phyloP scores from a whole-genome alignment of 179 eudicot genomes.

The Silene vulgaris region DNA sequence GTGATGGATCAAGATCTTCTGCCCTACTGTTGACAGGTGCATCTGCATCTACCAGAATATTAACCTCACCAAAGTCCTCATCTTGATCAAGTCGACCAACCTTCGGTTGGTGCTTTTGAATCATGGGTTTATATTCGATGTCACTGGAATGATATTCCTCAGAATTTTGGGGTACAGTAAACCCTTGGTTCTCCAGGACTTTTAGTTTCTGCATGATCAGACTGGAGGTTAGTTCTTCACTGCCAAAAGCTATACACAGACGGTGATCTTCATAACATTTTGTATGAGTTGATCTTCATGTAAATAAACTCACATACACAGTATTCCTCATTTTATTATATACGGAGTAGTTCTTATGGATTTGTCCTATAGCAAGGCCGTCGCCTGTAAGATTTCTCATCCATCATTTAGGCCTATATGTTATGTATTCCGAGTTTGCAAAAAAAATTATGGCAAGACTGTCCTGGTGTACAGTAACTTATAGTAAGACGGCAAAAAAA shows the following conservation, averaged over 20 bases:
- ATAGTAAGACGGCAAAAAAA: background rate
- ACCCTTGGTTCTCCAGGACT: slow-evolving; percentile 39
- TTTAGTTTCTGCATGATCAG: slow-evolving; percentile 48
- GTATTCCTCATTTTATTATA: too few species aligned
- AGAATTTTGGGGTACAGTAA: slow-evolving; percentile 23
- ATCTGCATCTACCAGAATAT: slow-evolving; percentile 38
- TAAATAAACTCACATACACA: too few species aligned
- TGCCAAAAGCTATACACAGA: background rate
- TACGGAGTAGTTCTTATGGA: too few species aligned
- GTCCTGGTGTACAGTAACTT: background rate
- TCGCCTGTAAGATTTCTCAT: too few species aligned
- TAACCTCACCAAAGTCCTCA: slow-evolving; percentile 40
- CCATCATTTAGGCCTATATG: background rate
- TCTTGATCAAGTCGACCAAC: slow-evolving; percentile 34
- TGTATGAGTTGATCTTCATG: too few species aligned
- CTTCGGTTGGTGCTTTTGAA: slow-evolving; percentile 30
- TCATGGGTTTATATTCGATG: slow-evolving; percentile 20
- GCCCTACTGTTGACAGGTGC: slow-evolving; percentile 37
- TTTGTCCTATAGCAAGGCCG: too few species aligned
- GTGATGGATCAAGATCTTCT: slow-evolving; percentile 29
- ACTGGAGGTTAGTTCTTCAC: background rate
- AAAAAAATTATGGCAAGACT: background rate
- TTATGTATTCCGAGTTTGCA: background rate
- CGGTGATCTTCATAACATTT: too few species aligned
- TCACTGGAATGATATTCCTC: slow-evolving; percentile 24